Evolutionary conservation across 2,329 filamentous ascomycete genomes (phyloP), one percentile per base, ranked within the genome.

Genomic region (Cladosporium sp.): DNA sequence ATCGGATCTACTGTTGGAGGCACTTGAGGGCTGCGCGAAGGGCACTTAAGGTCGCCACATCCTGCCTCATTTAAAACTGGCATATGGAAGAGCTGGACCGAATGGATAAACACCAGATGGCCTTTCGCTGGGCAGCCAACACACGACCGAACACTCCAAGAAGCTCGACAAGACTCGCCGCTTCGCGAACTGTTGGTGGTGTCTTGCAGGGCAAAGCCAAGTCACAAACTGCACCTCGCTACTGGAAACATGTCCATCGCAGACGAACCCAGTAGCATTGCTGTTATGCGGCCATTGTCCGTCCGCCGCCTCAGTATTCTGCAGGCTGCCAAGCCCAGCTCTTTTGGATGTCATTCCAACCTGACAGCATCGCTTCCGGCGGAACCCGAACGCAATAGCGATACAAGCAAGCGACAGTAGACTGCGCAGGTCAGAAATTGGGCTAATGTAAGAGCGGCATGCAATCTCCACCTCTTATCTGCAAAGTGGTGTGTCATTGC

Each of bases 1-100:
- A 76, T 73, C 47, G 76, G 76, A 1, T 72, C 68, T 2, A 66
- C 65, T 12, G 52, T 57, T 47, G 59, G 51, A 58, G 65, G 58
- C 34, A 34, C 65, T n/a, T 66, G 65, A 66, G 49, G 24, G 26
- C 18, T 28, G 32, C 34, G 11, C 32, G 34, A n/a, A 21, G 7
- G 34, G 18, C 30, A 55, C 10, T 36, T 4, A 34, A 12, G 14
- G 5, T 21, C 15, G 15, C 28, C 34, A 34, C 18, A 21, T 15
- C 7, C 28, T 32, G 52, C 18, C 52, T 24, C 7, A 47, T 10
- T 47, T 8, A n/a, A 21, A 8, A 11, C n/a, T 8, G n/a, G 2
- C 2, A 47, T 47, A 11, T 24, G 41, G 3, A 47, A 21, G 41
- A 47, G 41, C 41, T 12, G n/a, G 41, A 11, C 3, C 10, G 10